Base-by-base conservation (phyloP, 352 stramenopile species). In the Globisporangium alternatum region DNA sequence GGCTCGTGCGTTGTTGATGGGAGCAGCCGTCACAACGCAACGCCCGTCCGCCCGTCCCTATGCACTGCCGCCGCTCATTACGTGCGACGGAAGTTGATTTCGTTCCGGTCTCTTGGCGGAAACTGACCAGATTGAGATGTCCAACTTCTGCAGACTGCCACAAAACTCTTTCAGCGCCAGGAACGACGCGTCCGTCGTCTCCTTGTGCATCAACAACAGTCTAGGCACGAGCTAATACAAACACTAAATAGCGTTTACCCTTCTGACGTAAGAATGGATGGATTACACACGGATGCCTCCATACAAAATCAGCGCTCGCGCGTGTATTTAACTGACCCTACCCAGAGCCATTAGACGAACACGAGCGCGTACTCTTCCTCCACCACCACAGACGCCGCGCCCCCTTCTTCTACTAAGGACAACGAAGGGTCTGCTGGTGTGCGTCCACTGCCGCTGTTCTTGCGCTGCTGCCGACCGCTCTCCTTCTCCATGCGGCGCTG, bases 281-380 rank as follows among this genome's bases (percentile, higher is more conserved):
- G 13, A 44, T 44, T 19, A 44, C 39, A 44, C 39, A 44, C 28
- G 45, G 22, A 19, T 17, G 37, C 21, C 17, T 37, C 39, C 21
- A 61, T 15, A 41, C 28, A 37, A 48, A 53, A 48, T 28, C 3
- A 8, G 21, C 55, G n/a, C 43, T 48, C 15, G 25, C 55, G 43
- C 12, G 49, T 60, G 35, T 49, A 60, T 62, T 62, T 28, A 35
- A 44, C 9, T 35, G 15, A 35, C 22, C 8, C 44, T 25, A 22
- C 21, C 5, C 56, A n/a, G 5, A 12, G 13, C 15, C 4, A n/a
- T 19, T 77, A 87, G n/a, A 87, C 74, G 57, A 77, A 87, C 28
- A 81, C 64, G 53, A 81, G 56, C 19, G 74, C 77, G 64, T 78
- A 87, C 64, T 75, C 67, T 51, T 87, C 78, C 15, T 84, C 78